Conservation (phyloP, 73 alveolate genomes). For the Paramecium caudatum region DNA sequence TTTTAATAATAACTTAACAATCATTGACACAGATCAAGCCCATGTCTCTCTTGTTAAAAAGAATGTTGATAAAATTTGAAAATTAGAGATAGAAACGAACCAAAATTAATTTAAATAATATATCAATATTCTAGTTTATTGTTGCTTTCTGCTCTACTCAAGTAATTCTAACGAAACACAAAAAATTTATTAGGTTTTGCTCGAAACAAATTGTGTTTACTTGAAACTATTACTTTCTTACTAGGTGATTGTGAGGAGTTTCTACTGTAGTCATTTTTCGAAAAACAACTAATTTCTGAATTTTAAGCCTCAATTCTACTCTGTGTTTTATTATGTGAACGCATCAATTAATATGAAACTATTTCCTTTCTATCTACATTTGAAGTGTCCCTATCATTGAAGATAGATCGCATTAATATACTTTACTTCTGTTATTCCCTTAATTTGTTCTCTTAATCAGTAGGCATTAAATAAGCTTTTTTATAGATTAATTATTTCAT, state of each 20-base stretch:
- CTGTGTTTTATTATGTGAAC: neutral
- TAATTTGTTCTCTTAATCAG: constrained; percentile 20
- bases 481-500: constrained; percentile 28
- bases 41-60: no score
- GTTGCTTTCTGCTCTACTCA: constrained; percentile 31
- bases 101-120: no score
- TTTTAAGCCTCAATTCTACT: no score
- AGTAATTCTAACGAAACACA: constrained; percentile 7
- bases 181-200: constrained; percentile 24
- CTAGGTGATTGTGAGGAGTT: constrained; percentile 18
- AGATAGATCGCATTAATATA: constrained; percentile 6
- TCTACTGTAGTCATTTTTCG: no score
- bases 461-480: constrained; percentile 50
- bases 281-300: no score
- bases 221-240: constrained; percentile 30
- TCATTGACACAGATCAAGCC: no score
- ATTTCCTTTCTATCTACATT: constrained; percentile 37
- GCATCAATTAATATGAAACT: constrained; percentile 17
- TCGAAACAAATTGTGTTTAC: constrained; percentile 31
- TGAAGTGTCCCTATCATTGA: constrained; percentile 32
- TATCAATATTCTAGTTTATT: no score
- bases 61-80: no score
- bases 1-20: neutral
- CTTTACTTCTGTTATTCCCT: constrained; percentile 6
- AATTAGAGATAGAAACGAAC: no score